phyloP scores from a whole-genome alignment of 352 stramenopile genomes.

The Pythium oligandrum region DNA sequence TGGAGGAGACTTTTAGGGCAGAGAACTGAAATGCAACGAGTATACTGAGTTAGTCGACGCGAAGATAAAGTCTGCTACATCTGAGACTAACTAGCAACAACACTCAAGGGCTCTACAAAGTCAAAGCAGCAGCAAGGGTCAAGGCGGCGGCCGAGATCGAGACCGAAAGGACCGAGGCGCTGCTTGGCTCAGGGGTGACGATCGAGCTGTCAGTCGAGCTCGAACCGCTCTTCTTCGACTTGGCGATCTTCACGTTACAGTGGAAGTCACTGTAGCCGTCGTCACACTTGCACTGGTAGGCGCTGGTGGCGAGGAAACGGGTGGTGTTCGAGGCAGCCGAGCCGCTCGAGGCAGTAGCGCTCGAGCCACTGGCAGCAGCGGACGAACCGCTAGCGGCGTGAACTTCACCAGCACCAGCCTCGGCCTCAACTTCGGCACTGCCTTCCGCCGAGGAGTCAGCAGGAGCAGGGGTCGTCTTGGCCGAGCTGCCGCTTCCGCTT shows the following conservation, averaged over 20 bases:
- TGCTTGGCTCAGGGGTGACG: background rate
- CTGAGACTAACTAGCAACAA: no score
- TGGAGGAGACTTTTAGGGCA: no score
- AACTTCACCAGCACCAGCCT: background rate
- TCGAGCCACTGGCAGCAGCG: conserved; percentile 3
- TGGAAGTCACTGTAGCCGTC: conserved; percentile 50
- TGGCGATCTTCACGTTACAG: conserved; percentile 52
- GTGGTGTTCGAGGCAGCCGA: conserved; percentile 3
- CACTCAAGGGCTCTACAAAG: no score
- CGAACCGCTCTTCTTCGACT: conserved; percentile 3
- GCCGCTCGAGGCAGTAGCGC: background rate
- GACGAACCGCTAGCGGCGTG: background rate
- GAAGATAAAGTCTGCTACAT: no score
- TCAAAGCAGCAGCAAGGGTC: background rate
- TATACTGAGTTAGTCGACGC: no score
- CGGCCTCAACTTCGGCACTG: background rate
- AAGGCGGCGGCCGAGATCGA: conserved; percentile 1
- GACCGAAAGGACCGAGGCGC: background rate
- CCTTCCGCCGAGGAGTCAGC: background rate
- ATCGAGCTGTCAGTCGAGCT: background rate
- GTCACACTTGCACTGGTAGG: conserved; percentile 52
- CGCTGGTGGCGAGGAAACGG: conserved; percentile 12
- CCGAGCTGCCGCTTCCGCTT: background rate
- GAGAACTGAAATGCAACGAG: no score
- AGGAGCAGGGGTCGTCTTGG: background rate